Evolutionary conservation across 352 stramenopile species (phyloP).

Genomic region (Pythium brassicae): DNA sequence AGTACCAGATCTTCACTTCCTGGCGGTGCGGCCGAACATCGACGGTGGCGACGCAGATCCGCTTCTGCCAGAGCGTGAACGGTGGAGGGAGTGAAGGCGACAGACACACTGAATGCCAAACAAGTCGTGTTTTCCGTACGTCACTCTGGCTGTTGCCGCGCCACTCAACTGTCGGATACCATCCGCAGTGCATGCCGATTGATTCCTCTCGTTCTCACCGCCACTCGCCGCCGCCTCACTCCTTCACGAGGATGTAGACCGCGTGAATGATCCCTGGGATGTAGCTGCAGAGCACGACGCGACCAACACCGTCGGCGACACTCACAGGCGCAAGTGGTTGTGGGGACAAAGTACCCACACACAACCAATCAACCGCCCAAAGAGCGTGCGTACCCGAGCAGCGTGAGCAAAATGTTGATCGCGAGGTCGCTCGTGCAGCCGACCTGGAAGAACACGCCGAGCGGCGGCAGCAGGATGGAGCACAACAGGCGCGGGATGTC

Average conservation of each 20-base stretch:
- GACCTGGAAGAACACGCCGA: conserved; percentile 34
- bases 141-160: no score
- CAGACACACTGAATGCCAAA: no score
- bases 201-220: no score
- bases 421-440: conserved; percentile 36
- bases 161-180: no score
- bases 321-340: not conserved
- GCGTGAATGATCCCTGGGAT: conserved; percentile 70
- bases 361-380: not conserved
- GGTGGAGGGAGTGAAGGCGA: no score
- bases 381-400: conserved; percentile 31
- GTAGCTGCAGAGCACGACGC: conserved; percentile 24
- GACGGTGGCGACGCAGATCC: no score
- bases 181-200: no score
- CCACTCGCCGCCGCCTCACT: conserved; percentile 21
- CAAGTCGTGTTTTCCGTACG: no score
- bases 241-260: conserved; percentile 70
- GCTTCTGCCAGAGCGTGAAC: no score
- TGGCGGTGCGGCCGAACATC: no score
- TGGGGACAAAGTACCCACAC: not conserved
- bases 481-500: conserved; percentile 65
- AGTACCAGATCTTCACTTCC: no score
- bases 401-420: conserved; percentile 65
- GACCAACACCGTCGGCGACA: not conserved
- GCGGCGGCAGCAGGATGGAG: conserved; percentile 44